Evolutionary conservation across 352 stramenopile genomes (phyloP).

Genomic region (Globisporangium splendens): DNA sequence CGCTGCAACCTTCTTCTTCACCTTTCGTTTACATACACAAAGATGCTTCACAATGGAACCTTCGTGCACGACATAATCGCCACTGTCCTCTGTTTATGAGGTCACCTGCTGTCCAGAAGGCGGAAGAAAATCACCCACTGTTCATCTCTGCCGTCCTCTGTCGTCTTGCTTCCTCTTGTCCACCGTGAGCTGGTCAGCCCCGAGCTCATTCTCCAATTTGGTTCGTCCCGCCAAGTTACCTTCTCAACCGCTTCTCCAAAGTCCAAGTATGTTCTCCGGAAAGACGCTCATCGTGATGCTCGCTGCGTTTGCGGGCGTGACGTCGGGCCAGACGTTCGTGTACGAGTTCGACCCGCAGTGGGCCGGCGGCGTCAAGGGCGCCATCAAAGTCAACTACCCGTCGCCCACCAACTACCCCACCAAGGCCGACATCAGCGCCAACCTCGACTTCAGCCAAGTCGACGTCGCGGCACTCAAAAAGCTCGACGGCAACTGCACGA

Average conservation of each 20-base stretch:
- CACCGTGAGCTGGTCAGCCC: too few species aligned
- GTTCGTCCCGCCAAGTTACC: slow-evolving; percentile 1
- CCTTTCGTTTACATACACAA: too few species aligned
- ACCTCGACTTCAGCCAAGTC: too few species aligned
- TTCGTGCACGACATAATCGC: too few species aligned
- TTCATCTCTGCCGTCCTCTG: too few species aligned
- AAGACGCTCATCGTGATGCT: slow-evolving; percentile 3
- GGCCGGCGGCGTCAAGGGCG: slow-evolving; percentile 34
- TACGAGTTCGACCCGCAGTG: slow-evolving; percentile 45
- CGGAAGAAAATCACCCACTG: too few species aligned
- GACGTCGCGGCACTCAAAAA: slow-evolving; percentile 24
- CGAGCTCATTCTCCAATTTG: slow-evolving; percentile 1
- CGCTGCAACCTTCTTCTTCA: too few species aligned
- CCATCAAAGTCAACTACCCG: slow-evolving; percentile 40
- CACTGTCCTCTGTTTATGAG: too few species aligned
- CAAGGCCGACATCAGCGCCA: slow-evolving; percentile 35
- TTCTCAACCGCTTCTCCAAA: not conserved
- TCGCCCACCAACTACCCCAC: slow-evolving; percentile 16
- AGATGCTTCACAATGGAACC: too few species aligned
- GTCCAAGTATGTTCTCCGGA: slow-evolving; percentile 3
- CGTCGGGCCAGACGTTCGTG: slow-evolving; percentile 9
- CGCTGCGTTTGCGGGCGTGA: slow-evolving; percentile 25
- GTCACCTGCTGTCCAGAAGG: too few species aligned
- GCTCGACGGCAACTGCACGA: slow-evolving; percentile 39
- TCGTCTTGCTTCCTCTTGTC: too few species aligned